phyloP scores from a whole-genome alignment of 2,329 filamentous ascomycete genomes.

The Cadophora sp. region DNA sequence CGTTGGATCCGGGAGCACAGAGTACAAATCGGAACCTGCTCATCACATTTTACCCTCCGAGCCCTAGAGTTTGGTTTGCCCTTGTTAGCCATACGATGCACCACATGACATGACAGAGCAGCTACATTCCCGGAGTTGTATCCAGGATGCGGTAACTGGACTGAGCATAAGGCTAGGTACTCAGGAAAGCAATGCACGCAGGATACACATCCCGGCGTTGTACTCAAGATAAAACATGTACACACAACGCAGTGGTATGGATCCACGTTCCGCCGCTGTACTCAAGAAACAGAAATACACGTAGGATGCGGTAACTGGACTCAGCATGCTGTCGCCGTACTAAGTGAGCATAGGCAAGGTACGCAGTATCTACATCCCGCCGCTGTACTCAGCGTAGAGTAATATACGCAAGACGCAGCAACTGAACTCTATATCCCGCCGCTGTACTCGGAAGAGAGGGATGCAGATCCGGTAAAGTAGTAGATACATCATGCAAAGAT shows the following conservation, averaged over 20 bases:
- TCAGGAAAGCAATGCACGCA: not conserved
- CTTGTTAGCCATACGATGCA: conserved; percentile 10
- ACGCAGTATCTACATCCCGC: not conserved
- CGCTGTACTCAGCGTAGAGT: not conserved
- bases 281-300: not conserved
- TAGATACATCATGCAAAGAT: too few relatives aligned
- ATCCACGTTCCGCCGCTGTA: not conserved
- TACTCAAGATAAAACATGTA: not conserved
- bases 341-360: too few relatives aligned
- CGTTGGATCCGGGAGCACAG: conserved; percentile 20
- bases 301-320: not conserved
- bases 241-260: too few relatives aligned
- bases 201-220: not conserved
- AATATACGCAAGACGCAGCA: too few relatives aligned
- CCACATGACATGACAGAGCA: not conserved
- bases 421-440: not conserved
- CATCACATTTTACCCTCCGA: conserved; percentile 31
- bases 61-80: conserved; percentile 17
- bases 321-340: too few relatives aligned
- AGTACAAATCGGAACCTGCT: conserved; percentile 15
- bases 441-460: not conserved
- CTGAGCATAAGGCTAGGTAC: not conserved
- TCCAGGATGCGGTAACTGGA: not conserved
- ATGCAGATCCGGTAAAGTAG: not conserved
- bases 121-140: conserved; percentile 12